A percentile compares a stretch with the other conserved stretches of the same genome.
phyloP scores from a whole-genome alignment of 345 rosid species.

The Lenwebbia sp. region DNA sequence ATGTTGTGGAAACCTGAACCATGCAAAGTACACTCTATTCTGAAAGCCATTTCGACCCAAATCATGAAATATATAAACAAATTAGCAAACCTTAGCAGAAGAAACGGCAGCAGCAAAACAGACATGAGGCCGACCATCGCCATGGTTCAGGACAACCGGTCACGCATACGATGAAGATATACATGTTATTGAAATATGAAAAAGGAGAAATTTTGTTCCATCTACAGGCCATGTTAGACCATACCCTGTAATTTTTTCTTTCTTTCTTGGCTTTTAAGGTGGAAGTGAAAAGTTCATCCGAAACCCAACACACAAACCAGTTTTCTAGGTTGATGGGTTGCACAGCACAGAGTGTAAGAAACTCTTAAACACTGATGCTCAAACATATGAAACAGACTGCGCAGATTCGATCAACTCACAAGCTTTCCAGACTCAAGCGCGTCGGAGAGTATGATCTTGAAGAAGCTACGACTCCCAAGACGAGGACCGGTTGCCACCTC shows the following conservation, averaged over 20 bases:
- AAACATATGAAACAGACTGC: neutral
- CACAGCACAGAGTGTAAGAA: neutral
- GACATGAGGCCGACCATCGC: neutral
- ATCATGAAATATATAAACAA: neutral
- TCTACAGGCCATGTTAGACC: neutral
- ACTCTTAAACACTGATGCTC: neutral
- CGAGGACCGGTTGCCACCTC: neutral
- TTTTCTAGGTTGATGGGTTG: neutral
- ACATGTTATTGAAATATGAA: neutral
- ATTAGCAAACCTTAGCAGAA: too few species aligned
- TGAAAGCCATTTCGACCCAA: neutral
- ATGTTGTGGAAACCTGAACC: neutral
- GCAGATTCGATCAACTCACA: neutral
- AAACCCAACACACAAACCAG: neutral
- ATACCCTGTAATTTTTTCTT: neutral
- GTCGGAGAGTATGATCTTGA: neutral
- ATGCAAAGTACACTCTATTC: neutral
- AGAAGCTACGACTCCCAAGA: neutral
- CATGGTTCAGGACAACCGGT: neutral
- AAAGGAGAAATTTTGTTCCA: neutral
- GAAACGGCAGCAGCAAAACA: too few species aligned
- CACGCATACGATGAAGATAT: neutral
- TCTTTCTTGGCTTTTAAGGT: neutral
- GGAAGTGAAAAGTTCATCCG: neutral
- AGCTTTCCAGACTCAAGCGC: neutral